Base-by-base conservation (phyloP, 2,329 filamentous ascomycete species). In the Cladorrhinum sp. region DNA sequence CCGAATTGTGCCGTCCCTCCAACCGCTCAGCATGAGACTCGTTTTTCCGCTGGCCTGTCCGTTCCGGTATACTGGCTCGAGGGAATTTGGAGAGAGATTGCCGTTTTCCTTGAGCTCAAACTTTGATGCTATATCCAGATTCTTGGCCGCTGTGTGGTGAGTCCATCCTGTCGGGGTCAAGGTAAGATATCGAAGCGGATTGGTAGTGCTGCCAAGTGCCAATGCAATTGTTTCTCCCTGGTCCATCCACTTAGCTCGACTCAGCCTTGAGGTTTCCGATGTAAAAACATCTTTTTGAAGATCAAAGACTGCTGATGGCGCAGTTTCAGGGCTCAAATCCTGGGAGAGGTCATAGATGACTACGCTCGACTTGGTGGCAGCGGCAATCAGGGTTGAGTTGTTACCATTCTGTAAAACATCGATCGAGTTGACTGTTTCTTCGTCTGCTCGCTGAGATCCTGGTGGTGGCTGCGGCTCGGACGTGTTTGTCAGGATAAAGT, bases 1-100 rank as follows among this genome's bases (percentile, higher is more conserved):
- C 68, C 78, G 75, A 57, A 78, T 76, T 0, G 78, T 81, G 8
- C 81, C 81, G 57, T 84, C 81, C 49, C 79, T 77, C 81, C 82
- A 85, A 2, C 80, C 76, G 58, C 77, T 81, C 12, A 85, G 73
- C 6, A 84, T 66, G 1, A 82, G 69, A 22, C 73, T 77, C 1
- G 73, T 72, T 20, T 71, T 72, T 0, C 75, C 73, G 10, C 68
- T 69, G 2, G 67, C 67, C 20, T 73, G 38, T 3, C 72, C 71
- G 13, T 69, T 65, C 8, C 69, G 66, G 13, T 74, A 68, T 0
- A 84, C 71, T 1, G 79, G 76, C 32, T 81, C 76, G 2, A 85
- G 74, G 0, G 80, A 79, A 32, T 70, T 75, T n/a, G 73, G 72
- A 10, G 71, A 69, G 1, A 73, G 59, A 13, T 69, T 67, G 7